Conservation (phyloP, 495 filamentous ascomycete genomes). For the Neurospora sp. region DNA sequence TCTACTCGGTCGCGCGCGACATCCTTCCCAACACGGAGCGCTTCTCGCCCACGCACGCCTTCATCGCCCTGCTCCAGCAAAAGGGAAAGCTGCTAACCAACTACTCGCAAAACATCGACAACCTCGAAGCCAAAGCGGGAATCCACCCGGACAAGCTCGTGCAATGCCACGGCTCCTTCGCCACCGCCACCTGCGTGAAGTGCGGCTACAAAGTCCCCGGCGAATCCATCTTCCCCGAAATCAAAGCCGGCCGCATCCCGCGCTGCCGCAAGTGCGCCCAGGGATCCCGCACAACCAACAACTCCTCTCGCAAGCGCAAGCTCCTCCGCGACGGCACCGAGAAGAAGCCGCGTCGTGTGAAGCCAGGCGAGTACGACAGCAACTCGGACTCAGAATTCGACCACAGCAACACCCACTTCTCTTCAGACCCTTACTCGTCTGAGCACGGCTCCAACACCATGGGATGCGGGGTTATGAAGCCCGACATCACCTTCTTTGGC, state of each 20-base stretch:
- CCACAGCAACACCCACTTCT: constrained; percentile 43
- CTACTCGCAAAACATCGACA: constrained; percentile 98
- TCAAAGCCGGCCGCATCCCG: constrained; percentile 62
- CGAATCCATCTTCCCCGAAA: constrained; percentile 63
- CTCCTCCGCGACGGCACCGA: constrained; percentile 54
- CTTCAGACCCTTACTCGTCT: constrained; percentile 11
- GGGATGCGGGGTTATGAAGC: constrained; percentile 83
- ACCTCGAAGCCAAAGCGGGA: constrained; percentile 82
- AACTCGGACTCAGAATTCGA: constrained; percentile 63
- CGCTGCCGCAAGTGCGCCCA: constrained; percentile 52
- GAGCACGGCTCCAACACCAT: constrained; percentile 3
- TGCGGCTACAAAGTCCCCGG: constrained; percentile 69
- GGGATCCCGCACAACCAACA: constrained; percentile 32
- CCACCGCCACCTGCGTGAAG: constrained; percentile 80
- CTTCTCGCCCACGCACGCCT: constrained; percentile 82
- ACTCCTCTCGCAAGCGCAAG: constrained; percentile 56
- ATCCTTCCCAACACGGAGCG: constrained; percentile 68
- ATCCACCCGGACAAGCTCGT: constrained; percentile 76
- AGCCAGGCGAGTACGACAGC: constrained; percentile 48
- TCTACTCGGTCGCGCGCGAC: constrained; percentile 85
- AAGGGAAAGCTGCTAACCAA: constrained; percentile 88
- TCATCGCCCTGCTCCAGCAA: constrained; percentile 88
- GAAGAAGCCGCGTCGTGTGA: constrained; percentile 42
- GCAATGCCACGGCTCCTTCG: constrained; percentile 94
- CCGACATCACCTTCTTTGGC: constrained; percentile 97